Base-by-base conservation (phyloP, 2,329 filamentous ascomycete genomes). In the Albifimbria verrucaria region DNA sequence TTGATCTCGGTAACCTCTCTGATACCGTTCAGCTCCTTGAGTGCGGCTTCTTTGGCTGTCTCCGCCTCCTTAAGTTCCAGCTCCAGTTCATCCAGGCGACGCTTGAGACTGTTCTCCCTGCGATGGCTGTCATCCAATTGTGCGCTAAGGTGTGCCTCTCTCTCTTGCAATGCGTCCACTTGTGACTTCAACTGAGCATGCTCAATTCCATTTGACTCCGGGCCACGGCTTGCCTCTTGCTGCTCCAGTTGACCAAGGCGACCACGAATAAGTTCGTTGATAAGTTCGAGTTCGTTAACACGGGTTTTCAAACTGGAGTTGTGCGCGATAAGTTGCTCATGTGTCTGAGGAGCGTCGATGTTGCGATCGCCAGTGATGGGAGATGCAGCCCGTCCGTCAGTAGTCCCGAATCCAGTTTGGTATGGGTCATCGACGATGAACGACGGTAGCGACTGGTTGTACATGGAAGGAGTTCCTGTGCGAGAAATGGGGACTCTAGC, bases 241-340 rank as follows among this genome's bases (percentile, higher is more conserved):
- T 86, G 83, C 67, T 95, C 90, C 12, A 94, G 78, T 66, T 94
- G 89, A 80, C 67, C 85, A 71, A 97, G 85, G 11, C 88, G 83
- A 36, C 87, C 87, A 49, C 87, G 80, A 69, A 91, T 92, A 44
- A 92, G 77, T 65, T 89, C 88, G 64, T 92, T 97, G 76, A 99
- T 97, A 50, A 99, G 83, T 68, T 99, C 94, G 22, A 99, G 81
- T 70, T 99, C 94, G 62, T 88, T 94, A 28, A 99, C 93, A 42
- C 94, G 87, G 1, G 94, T 99, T 74, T 95, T 96, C n/a, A 97
- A 79, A 49, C 86, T 88, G 5, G 89, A 89, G 69, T 96, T 96
- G 56, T 87, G 83, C 2, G 88, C 87, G 50, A 91, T 77, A 22
- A 96, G 81, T 55, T 89, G 86, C 65, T 96, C 90, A 68, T 90